These are phyloP conservation scores for Mycogone perniciosa DNA, from an alignment of 2,329 filamentous ascomycete species.

Conservation along the genomic window DNA sequence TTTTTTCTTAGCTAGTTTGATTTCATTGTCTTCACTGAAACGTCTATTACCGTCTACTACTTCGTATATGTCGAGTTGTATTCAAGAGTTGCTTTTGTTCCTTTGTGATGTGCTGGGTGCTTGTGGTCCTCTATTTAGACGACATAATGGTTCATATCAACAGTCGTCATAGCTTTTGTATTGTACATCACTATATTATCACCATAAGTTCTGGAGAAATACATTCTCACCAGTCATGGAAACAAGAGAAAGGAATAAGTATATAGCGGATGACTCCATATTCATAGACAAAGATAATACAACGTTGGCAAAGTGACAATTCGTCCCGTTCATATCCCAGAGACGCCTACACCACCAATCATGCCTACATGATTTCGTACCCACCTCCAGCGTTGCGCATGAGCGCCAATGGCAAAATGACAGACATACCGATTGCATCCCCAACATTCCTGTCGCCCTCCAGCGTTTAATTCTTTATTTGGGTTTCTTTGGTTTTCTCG, in stretches of 20 bases:
- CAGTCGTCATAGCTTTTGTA: too few species aligned
- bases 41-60: slow-evolving; percentile 8
- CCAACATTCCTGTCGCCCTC: not conserved
- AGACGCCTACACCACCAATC: not conserved
- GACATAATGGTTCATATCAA: too few species aligned
- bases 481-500: not conserved
- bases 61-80: slow-evolving; percentile 7
- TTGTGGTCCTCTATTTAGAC: too few species aligned
- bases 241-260: not conserved
- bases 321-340: not conserved
- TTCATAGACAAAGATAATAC: not conserved
- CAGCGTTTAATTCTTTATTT: not conserved
- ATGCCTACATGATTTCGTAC: not conserved
- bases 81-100: not conserved
- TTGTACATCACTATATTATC: too few species aligned
- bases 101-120: not conserved
- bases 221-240: too few species aligned
- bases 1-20: slow-evolving; percentile 35
- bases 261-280: not conserved
- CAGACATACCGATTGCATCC: too few species aligned
- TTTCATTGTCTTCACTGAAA: slow-evolving; percentile 26
- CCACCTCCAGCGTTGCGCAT: too few species aligned
- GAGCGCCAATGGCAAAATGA: too few species aligned
- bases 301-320: not conserved
- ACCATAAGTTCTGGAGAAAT: too few species aligned